Evolutionary conservation across 2,329 filamentous ascomycete genomes (phyloP).

Genomic region (Fusarium coicis): DNA sequence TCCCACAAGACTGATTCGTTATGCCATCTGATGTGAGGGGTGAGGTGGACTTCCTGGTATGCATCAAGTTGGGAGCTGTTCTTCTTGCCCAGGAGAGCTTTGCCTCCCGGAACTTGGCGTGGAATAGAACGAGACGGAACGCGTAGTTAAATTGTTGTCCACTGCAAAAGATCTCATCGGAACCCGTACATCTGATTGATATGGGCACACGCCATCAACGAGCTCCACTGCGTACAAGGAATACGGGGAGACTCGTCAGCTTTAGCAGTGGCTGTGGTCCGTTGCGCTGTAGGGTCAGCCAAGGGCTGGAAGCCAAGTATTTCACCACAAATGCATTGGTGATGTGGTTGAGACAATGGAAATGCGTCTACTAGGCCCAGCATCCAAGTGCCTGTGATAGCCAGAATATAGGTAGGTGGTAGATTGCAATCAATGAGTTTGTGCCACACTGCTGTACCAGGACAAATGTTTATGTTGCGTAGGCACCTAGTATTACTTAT

Average conservation of each 20-base stretch:
- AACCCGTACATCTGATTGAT: not conserved
- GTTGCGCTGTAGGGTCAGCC: conserved; percentile 22
- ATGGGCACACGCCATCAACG: not conserved
- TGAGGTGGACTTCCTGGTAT: not conserved
- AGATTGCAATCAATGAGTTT: not conserved
- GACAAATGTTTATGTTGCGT: not conserved
- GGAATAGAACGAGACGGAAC: not conserved
- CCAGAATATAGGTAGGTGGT: not conserved
- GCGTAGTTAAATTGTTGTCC: not conserved
- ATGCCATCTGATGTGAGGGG: not conserved
- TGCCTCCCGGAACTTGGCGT: not conserved
- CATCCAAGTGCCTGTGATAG: not conserved
- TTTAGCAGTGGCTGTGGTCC: conserved; percentile 24
- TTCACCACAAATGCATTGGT: conserved; percentile 1
- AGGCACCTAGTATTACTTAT: not conserved
- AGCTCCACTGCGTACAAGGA: conserved; percentile 12
- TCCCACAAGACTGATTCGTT: not conserved
- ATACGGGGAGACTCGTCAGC: conserved; percentile 37
- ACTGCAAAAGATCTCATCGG: not conserved
- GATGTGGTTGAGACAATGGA: not conserved
- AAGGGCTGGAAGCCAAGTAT: not conserved
- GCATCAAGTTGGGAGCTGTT: not conserved
- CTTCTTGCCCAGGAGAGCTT: not conserved
- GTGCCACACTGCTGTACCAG: conserved; percentile 9
- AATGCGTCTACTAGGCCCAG: not conserved